Conservation (phyloP, 2,329 filamentous ascomycete species). For the Alternaria sp. region DNA sequence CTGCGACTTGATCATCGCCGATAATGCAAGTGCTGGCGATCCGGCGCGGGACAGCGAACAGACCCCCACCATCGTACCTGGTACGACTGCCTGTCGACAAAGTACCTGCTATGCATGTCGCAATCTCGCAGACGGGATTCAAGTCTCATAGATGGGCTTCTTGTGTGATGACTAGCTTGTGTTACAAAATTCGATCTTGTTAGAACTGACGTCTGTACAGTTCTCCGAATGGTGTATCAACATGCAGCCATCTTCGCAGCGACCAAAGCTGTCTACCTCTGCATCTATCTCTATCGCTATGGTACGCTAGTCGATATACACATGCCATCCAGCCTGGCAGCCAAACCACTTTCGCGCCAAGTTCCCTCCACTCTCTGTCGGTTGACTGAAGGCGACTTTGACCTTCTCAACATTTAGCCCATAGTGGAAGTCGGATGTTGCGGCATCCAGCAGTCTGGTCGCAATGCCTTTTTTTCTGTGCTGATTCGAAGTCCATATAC, state of each 20-base stretch:
- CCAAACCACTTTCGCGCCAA: slow-evolving; percentile 68
- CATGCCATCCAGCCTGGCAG: slow-evolving; percentile 64
- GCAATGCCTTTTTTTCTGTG: slow-evolving; percentile 67
- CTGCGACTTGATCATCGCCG: slow-evolving; percentile 27
- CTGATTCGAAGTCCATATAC: slow-evolving; percentile 69
- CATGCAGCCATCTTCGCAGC: background rate
- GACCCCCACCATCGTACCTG: slow-evolving; percentile 32
- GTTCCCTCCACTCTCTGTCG: slow-evolving; percentile 67
- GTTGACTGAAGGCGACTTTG: slow-evolving; percentile 70
- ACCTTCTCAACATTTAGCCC: slow-evolving; percentile 64
- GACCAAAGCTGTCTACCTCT: background rate
- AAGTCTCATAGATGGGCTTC: background rate
- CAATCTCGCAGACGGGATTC: background rate
- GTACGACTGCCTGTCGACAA: slow-evolving; percentile 12
- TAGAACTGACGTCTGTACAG: background rate
- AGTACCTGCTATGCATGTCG: slow-evolving; percentile 4
- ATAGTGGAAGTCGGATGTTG: slow-evolving; percentile 64
- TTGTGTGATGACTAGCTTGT: background rate
- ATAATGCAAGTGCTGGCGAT: slow-evolving; percentile 29
- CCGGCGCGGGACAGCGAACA: slow-evolving; percentile 34
- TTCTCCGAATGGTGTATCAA: background rate
- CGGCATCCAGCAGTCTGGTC: slow-evolving; percentile 64
- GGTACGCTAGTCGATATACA: slow-evolving; percentile 64
- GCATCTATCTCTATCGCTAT: background rate
- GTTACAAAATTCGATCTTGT: background rate